Evolutionary conservation across 2,329 filamentous ascomycete species (phyloP), one percentile per base, ranked within the genome.

Genomic region (Orbilia oligospora): DNA sequence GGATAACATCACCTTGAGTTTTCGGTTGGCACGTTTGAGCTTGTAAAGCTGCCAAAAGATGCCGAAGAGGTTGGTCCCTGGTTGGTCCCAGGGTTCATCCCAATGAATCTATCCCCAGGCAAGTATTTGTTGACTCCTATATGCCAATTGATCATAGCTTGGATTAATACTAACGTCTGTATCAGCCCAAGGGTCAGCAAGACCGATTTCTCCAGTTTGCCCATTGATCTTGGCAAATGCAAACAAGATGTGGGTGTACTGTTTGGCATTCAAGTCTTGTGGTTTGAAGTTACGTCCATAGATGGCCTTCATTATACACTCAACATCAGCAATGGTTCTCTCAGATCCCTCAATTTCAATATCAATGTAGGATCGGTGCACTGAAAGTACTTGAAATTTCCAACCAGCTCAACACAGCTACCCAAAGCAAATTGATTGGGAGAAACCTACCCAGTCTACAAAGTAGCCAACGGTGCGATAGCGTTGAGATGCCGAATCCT

Each of bases 221-320:
- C 41, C 44, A 53, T 75, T 71, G 24, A 79, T 71, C 38, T 79
- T 68, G 12, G 58, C 49, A 36, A 55, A 81, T 76, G 75, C 78
- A 80, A 97, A 98, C 18, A 98, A 89, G 4, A 98, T 86, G 83
- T 98, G 95, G 0, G 94, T 98, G 46, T 98, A 88, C 72, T 93
- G 91, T 69, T 94, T 89, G 3, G 88, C 90, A 0, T 93, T 92
- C 6, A 98, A 88, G 83, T 97, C 90, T 83, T 97, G 92, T 0
- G 94, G 94, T 22, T 91, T 89, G 83, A 96, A 92, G 82, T 95
- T 92, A 71, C 95, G 90, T 51, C 87, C 93, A 84, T 97, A 97
- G 81, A 97, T 95, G 80, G 93, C 93, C 93, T 82, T 30, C 30
- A 27, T 61, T 8, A 46, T 41, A 46, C 27, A 36, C 5, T 10